Percentiles rank a stretch among this genome's conserved stretches.
These are phyloP conservation scores for Aspergillus biplanus DNA, from an alignment of 495 filamentous ascomycete genomes.

Conservation along the genomic window DNA sequence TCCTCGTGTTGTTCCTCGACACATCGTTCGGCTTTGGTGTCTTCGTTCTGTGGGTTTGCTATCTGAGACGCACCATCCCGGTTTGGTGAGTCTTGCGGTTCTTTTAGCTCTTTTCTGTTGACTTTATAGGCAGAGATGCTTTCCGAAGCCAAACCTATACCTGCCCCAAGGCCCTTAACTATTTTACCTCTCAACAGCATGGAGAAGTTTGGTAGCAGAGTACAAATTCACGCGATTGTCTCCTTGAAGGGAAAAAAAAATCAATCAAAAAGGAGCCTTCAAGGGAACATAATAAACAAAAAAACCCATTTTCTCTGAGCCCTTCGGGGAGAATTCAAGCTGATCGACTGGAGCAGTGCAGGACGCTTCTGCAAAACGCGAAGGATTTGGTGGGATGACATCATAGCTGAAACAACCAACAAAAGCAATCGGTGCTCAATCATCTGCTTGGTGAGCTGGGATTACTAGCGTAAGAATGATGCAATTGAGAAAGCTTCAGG, in stretches of 20 bases:
- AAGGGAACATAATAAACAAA: neutral
- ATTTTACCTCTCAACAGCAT: conserved; percentile 15
- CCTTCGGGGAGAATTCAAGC: no score
- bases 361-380: no score
- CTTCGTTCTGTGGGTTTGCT: conserved; percentile 7
- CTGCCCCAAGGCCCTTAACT: conserved; percentile 33
- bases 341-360: no score
- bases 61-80: neutral
- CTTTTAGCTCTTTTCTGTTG: conserved; percentile 33
- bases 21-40: neutral
- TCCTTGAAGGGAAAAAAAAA: neutral
- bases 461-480: no score
- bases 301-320: neutral
- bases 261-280: no score
- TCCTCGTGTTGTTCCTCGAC: conserved; percentile 36
- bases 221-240: neutral
- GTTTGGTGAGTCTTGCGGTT: conserved; percentile 20
- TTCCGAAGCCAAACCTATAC: conserved; percentile 56
- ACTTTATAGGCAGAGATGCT: conserved; percentile 40
- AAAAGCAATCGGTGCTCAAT: no score
- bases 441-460: no score
- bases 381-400: no score
- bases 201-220: neutral
- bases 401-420: no score
- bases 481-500: no score